A percentile compares a stretch with the other conserved stretches of the same genome.
Conservation (phyloP, 164 flowering plant genomes). For the Stephania japonica region DNA sequence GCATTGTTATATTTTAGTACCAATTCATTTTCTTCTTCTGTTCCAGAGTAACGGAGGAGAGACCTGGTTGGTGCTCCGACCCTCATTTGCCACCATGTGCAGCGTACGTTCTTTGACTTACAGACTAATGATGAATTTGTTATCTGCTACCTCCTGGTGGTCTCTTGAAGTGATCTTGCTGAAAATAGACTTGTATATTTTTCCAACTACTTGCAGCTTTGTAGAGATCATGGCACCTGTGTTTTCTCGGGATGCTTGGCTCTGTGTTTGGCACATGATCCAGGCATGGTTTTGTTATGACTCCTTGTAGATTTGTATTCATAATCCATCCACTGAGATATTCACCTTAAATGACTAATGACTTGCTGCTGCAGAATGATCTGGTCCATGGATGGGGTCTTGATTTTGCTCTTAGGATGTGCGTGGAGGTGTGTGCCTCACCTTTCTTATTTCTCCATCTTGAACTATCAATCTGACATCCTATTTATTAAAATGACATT, state of each 20-base stretch:
- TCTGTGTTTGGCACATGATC: slow-evolving; percentile 80
- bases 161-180: background rate
- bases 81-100: slow-evolving; percentile 95
- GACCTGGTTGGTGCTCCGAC: slow-evolving; percentile 70
- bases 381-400: slow-evolving; percentile 98
- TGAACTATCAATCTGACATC: background rate
- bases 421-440: slow-evolving; percentile 60
- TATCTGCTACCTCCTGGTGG: background rate
- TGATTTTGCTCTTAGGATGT: slow-evolving; percentile 79
- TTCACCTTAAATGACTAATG: background rate
- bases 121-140: background rate
- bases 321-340: background rate
- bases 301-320: background rate
- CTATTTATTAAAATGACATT: background rate
- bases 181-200: background rate
- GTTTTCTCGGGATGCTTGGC: slow-evolving; percentile 74
- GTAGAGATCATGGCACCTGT: slow-evolving; percentile 81
- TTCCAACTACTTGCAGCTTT: slow-evolving; percentile 36
- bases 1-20: background rate
- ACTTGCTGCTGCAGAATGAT: slow-evolving; percentile 62
- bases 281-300: slow-evolving; percentile 33
- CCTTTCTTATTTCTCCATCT: background rate
- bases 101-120: slow-evolving; percentile 47
- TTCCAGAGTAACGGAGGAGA: slow-evolving; percentile 61
- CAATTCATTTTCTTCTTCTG: slow-evolving; percentile 6